Conservation (phyloP, 345 rosid species). For the Streptanthus diversifolius region DNA sequence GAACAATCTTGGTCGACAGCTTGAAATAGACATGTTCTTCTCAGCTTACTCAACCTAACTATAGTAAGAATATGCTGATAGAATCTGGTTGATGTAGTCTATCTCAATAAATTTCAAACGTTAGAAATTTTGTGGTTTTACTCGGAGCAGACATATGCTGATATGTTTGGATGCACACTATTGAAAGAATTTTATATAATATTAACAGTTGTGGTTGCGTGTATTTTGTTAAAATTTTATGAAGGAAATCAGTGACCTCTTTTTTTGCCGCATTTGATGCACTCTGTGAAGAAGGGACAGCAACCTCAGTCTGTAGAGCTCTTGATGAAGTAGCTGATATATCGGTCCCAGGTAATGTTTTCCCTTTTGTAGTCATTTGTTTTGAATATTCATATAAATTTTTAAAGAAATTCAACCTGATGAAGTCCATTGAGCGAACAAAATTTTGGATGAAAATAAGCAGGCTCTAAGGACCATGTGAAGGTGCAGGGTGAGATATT, state of each 20-base stretch:
- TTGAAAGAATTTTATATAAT: neutral
- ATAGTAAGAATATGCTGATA: neutral
- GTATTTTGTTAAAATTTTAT: constrained; percentile 23
- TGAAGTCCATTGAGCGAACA: neutral
- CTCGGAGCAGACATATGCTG: neutral
- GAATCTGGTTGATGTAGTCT: neutral
- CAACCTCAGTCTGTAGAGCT: constrained; percentile 85
- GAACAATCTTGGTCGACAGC: neutral
- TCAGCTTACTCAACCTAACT: neutral
- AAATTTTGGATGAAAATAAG: constrained; percentile 7
- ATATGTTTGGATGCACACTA: constrained; percentile 7
- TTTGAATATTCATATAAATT: neutral
- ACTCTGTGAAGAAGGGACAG: constrained; percentile 91
- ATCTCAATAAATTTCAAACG: neutral
- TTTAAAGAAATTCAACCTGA: neutral
- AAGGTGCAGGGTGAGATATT: constrained; percentile 89
- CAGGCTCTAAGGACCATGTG: constrained; percentile 84
- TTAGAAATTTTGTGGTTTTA: constrained; percentile 1
- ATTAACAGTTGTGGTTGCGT: constrained; percentile 10
- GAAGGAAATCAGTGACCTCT: constrained; percentile 78
- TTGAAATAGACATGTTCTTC: neutral
- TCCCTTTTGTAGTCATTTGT: neutral
- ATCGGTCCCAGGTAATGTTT: constrained; percentile 73
- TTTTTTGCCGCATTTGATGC: constrained; percentile 87
- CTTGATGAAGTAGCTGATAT: constrained; percentile 91